A percentile compares a stretch with the other conserved stretches of the same genome.
phyloP scores from a whole-genome alignment of 2,329 filamentous ascomycete species.

The Aspergillus tubingensis region DNA sequence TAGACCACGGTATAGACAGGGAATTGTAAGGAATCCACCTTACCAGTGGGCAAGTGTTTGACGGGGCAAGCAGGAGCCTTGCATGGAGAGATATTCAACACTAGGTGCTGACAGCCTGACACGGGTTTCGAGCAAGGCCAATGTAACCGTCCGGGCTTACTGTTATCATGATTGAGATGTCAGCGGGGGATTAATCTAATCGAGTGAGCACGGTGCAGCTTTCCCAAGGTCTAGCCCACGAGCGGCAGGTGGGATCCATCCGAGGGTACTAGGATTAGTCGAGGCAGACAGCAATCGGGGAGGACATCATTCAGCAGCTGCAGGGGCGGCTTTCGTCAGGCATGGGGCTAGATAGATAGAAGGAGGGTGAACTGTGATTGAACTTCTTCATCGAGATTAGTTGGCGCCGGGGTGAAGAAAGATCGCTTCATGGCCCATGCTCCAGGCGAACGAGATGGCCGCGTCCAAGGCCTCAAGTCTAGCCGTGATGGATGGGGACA shows the following conservation, averaged over 20 bases:
- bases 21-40: not conserved
- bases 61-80: not conserved
- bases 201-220: constrained; percentile 1
- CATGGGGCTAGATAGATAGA: not conserved
- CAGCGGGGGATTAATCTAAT: constrained; percentile 5
- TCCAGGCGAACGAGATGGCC: not conserved
- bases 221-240: not conserved
- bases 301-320: not conserved
- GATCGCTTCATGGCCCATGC: not conserved
- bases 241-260: constrained; percentile 2
- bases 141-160: constrained; percentile 5
- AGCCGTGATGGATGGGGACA: not conserved
- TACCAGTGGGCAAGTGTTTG: not conserved
- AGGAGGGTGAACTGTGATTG: not conserved
- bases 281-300: not conserved
- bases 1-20: not conserved
- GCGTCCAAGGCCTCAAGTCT: not conserved
- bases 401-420: not conserved
- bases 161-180: not conserved
- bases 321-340: not conserved
- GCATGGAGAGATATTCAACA: not conserved
- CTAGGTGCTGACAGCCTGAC: constrained; percentile 2
- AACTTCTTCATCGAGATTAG: no score
- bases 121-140: not conserved
- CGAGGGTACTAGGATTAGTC: not conserved